These are phyloP conservation scores for Pinus taeda DNA, from an alignment of 75 land plant species.

Conservation along the genomic window DNA sequence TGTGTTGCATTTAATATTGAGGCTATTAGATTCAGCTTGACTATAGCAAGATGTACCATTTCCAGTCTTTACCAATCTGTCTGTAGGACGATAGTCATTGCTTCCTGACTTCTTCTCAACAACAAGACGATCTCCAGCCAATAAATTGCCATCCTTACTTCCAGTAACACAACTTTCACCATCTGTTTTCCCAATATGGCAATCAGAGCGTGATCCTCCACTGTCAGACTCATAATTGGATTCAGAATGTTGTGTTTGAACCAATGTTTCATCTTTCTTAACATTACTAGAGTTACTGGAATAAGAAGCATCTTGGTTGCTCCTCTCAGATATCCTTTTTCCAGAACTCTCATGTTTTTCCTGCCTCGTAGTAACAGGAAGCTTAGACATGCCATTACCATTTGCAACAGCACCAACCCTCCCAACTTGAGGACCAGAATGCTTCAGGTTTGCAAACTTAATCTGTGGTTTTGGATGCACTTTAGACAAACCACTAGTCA, in stretches of 20 bases:
- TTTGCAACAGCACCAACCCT: conserved; percentile 9
- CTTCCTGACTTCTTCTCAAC: background rate
- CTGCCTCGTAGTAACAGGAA: background rate
- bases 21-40: background rate
- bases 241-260: background rate
- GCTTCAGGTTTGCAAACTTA: conserved; percentile 14
- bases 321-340: conserved; percentile 3
- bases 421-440: conserved; percentile 9
- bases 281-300: background rate
- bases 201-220: background rate
- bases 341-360: conserved; percentile 6
- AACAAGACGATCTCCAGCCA: background rate
- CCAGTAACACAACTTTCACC: background rate
- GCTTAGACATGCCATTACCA: conserved; percentile 16
- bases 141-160: background rate
- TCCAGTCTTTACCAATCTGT: background rate
- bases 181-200: background rate
- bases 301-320: background rate
- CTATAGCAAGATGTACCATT: background rate
- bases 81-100: background rate
- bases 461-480: conserved; percentile 16
- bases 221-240: background rate
- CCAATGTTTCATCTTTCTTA: background rate
- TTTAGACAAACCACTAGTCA: conserved; percentile 16
- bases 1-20: background rate